A percentile compares a stretch with the other conserved stretches of the same genome.
phyloP scores from a whole-genome alignment of 495 filamentous ascomycete species.

The Hypoxylon perforatum region DNA sequence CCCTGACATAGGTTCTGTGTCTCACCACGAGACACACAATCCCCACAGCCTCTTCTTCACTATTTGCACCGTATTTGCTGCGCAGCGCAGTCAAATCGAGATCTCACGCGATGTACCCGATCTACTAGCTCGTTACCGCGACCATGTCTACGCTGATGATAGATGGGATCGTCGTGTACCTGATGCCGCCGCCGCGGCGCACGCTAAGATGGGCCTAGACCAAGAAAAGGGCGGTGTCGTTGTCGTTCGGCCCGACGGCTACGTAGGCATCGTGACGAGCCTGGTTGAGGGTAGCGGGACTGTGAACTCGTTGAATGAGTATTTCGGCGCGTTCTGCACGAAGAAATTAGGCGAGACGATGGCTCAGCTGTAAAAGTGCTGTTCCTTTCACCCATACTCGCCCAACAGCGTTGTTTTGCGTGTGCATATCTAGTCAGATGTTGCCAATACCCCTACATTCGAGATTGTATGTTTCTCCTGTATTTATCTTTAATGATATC shows the following conservation, averaged over 20 bases:
- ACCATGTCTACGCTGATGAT: constrained; percentile 89
- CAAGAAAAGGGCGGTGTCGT: constrained; percentile 79
- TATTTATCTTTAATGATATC: too few relatives aligned
- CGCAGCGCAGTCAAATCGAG: constrained; percentile 70
- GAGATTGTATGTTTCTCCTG: too few relatives aligned
- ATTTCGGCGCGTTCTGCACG: constrained; percentile 75
- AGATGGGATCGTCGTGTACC: constrained; percentile 77
- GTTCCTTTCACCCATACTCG: background rate
- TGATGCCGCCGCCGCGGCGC: constrained; percentile 75
- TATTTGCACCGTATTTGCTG: constrained; percentile 76
- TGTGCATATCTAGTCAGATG: too few relatives aligned
- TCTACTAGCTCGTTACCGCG: constrained; percentile 76
- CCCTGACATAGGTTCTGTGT: constrained; percentile 69
- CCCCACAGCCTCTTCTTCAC: constrained; percentile 86
- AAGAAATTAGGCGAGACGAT: constrained; percentile 55
- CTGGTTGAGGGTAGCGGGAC: constrained; percentile 81
- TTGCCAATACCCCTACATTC: too few relatives aligned
- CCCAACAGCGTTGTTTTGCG: background rate
- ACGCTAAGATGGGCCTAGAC: constrained; percentile 87
- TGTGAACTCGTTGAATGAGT: constrained; percentile 82
- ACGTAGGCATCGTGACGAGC: constrained; percentile 79
- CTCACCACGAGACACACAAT: constrained; percentile 82
- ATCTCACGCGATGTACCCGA: constrained; percentile 73
- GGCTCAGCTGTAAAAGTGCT: constrained; percentile 46
- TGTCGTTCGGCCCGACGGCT: constrained; percentile 86